Percentiles rank a stretch among this genome's conserved stretches.
phyloP scores from a whole-genome alignment of 2,329 filamentous ascomycete genomes.

The Graphium sp. region DNA sequence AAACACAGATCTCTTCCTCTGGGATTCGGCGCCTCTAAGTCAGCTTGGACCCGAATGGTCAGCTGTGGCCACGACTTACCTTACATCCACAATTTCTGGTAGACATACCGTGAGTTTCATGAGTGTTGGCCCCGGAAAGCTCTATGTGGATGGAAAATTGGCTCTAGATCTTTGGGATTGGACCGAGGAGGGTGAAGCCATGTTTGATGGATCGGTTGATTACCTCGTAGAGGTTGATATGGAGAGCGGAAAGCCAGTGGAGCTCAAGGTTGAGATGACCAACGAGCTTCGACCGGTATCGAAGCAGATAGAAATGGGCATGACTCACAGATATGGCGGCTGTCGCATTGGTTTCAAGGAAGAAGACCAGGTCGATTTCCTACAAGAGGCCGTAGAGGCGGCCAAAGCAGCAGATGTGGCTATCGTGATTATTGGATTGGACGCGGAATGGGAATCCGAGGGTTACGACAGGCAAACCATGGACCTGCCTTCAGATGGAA shows the following conservation, averaged over 20 bases:
- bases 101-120: slow-evolving; percentile 52
- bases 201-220: slow-evolving; percentile 53
- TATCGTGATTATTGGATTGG: slow-evolving; percentile 50
- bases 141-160: slow-evolving; percentile 42
- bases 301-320: slow-evolving; percentile 39
- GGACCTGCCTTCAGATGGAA: slow-evolving; percentile 44
- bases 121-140: slow-evolving; percentile 45
- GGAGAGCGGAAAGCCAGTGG: slow-evolving; percentile 38
- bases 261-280: slow-evolving; percentile 47
- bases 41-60: slow-evolving; percentile 48
- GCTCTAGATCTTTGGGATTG: slow-evolving; percentile 52
- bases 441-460: slow-evolving; percentile 62
- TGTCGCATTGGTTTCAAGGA: slow-evolving; percentile 58
- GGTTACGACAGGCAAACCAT: slow-evolving; percentile 60
- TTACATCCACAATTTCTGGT: slow-evolving; percentile 41
- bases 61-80: slow-evolving; percentile 40
- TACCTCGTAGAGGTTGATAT: slow-evolving; percentile 44
- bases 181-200: slow-evolving; percentile 52
- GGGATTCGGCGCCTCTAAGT: slow-evolving; percentile 47
- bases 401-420: slow-evolving; percentile 49
- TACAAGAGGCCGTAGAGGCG: slow-evolving; percentile 46
- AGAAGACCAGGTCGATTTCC: slow-evolving; percentile 40
- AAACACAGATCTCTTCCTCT: slow-evolving; percentile 52
- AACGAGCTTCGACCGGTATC: slow-evolving; percentile 45
- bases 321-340: slow-evolving; percentile 51